phyloP scores from a whole-genome alignment of 306 rosid genomes.

The Cicer yamashitae region DNA sequence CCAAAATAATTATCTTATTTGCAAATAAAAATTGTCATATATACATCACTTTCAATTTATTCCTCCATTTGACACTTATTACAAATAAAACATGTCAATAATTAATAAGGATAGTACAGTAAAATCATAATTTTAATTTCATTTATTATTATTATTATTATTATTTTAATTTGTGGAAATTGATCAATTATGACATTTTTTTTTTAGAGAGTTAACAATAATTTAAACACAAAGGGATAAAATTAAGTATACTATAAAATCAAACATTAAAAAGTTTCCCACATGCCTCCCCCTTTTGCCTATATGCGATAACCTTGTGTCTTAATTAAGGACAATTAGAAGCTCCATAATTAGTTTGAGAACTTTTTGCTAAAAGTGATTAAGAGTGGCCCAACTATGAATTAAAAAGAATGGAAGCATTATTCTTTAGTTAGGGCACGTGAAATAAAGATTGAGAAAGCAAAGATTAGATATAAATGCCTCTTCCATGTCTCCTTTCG shows the following conservation, averaged over 20 bases:
- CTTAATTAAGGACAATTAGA: not conserved
- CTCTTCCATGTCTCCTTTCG: slow-evolving; percentile 45
- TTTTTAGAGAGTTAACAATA: not conserved
- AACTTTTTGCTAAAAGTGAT: slow-evolving; percentile 37
- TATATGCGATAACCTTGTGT: slow-evolving; percentile 28
- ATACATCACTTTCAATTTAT: no score
- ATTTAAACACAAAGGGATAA: not conserved
- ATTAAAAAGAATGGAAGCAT: slow-evolving; percentile 38
- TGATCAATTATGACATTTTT: no score
- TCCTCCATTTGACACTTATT: no score
- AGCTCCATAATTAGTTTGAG: slow-evolving; percentile 24
- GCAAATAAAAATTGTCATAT: no score
- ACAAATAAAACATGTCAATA: no score
- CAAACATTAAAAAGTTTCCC: not conserved
- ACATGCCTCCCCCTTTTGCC: not conserved
- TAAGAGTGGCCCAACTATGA: slow-evolving; percentile 10
- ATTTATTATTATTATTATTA: no score
- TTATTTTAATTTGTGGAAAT: no score
- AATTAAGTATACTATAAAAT: not conserved
- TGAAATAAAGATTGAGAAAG: slow-evolving; percentile 57
- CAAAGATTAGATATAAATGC: slow-evolving; percentile 39
- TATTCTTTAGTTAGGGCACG: slow-evolving; percentile 49
- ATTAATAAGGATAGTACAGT: no score
- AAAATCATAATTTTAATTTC: no score
- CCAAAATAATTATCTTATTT: no score